Conservation (phyloP, 2,329 filamentous ascomycete species). For the Trichoderma pleuroti region DNA sequence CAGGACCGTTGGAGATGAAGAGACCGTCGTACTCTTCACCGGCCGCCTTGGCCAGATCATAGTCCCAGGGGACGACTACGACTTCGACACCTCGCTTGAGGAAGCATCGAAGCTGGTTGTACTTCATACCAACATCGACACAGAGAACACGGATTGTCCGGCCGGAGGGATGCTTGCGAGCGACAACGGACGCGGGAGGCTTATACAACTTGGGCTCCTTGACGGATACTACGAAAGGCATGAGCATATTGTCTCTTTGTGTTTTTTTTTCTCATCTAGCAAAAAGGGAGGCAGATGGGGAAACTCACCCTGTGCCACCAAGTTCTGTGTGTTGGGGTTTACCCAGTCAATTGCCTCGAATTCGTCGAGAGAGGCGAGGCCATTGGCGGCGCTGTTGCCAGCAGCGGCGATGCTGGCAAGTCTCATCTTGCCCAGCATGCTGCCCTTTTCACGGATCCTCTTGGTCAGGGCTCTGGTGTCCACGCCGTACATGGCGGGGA, state of each 20-base stretch:
- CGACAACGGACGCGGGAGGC: conserved; percentile 67
- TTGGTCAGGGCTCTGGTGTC: conserved; percentile 94
- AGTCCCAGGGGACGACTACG: conserved; percentile 92
- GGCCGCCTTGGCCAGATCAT: conserved; percentile 75
- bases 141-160: conserved; percentile 83
- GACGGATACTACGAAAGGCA: conserved; percentile 69
- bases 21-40: conserved; percentile 90
- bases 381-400: conserved; percentile 43
- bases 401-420: conserved; percentile 55
- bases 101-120: conserved; percentile 94
- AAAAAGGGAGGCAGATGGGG: conserved; percentile 17
- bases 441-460: conserved; percentile 87
- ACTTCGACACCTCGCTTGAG: conserved; percentile 90
- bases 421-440: conserved; percentile 90
- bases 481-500: conserved; percentile 92
- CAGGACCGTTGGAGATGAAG: conserved; percentile 96
- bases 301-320: conserved; percentile 86
- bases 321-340: conserved; percentile 87
- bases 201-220: conserved; percentile 81
- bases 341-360: conserved; percentile 86
- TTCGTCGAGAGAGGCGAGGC: conserved; percentile 35
- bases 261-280: not conserved
- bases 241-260: conserved; percentile 36
- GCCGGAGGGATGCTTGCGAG: conserved; percentile 83
- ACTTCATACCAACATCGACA: conserved; percentile 96